Evolutionary conservation across 2,329 filamentous ascomycete genomes (phyloP), one percentile per base, ranked within the genome.

Genomic region (Dothiorella sarmentorum): DNA sequence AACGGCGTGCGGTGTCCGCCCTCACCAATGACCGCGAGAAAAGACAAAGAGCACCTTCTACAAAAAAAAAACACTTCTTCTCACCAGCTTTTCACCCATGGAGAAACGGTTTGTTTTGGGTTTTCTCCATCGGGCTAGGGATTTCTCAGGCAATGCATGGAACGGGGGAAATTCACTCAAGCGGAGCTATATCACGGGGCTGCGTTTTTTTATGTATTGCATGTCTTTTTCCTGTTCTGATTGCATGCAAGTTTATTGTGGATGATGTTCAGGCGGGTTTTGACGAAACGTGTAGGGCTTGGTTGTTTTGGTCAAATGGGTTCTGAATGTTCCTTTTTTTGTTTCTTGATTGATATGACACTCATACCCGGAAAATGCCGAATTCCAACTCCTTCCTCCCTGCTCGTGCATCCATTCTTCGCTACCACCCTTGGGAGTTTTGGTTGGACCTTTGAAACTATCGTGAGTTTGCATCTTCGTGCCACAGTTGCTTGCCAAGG

Each of bases 121-220:
- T 31, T 17, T 17, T 20, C 20, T 29, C 13, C 20, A 9, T 7
- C 17, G 26, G 49, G 49, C 35, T 53, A 53, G 49, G 49, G 49
- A 29, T 40, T 42, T 26, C 20, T 18, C 27, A 26, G 35, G 49
- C 33, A 40, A 53, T 53, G 49, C 49, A 42, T 53, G 49, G 49
- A 53, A 9, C 13, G 35, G 44, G 35, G 33, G 31, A 29, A 53
- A 42, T 40, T 38, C 33, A 52, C 49, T 52, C 29, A 53, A 38
- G 49, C 49, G 49, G 29, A 40, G 31, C 35, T 40, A 29, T 27
- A 38, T 40, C 35, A 53, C 22, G n/a, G 35, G 49, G 35, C 26
- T 53, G 49, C 24, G 49, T 38, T 26, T n/a, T n/a, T n/a, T 53
- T 40, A 53, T 29, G 49, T 38, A 56, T 56, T 56, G 37, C 52